Evolutionary conservation across 1,284 basidiomycete species (phyloP).

Genomic region (Boletellus deceptivus): DNA sequence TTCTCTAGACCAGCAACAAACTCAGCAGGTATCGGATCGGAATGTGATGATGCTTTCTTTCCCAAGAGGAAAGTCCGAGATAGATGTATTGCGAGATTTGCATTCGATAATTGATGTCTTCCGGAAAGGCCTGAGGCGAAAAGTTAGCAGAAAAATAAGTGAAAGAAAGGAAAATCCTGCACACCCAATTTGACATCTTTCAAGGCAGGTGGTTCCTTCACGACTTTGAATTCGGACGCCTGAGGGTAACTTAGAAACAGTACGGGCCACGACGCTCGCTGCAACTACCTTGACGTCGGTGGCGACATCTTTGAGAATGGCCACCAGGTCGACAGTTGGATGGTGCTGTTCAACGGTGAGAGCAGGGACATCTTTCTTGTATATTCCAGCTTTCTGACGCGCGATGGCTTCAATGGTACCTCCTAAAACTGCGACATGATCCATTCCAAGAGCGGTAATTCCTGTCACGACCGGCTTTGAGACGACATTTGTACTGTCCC

Average conservation of each 20-base stretch:
- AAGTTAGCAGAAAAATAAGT: constrained; percentile 1
- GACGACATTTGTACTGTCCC: constrained; percentile 97
- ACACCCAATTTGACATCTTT: constrained; percentile 63
- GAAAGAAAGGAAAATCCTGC: constrained; percentile 10
- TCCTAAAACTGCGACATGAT: constrained; percentile 91
- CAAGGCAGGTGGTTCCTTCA: constrained; percentile 48
- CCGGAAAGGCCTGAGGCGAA: constrained; percentile 73
- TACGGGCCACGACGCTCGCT: not conserved
- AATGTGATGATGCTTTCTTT: constrained; percentile 13
- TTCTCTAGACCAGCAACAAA: constrained; percentile 66
- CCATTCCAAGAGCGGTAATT: constrained; percentile 88
- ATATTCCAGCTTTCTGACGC: constrained; percentile 96
- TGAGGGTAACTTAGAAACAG: constrained; percentile 24
- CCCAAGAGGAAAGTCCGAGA: constrained; percentile 62
- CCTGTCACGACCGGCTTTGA: constrained; percentile 89
- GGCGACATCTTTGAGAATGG: constrained; percentile 68
- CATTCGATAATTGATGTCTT: constrained; percentile 89
- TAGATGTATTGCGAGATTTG: constrained; percentile 81
- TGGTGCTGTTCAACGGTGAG: constrained; percentile 77
- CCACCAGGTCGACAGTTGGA: constrained; percentile 70
- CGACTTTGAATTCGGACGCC: constrained; percentile 67
- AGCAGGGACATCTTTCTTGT: constrained; percentile 89
- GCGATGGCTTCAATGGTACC: constrained; percentile 91
- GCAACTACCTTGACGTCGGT: constrained; percentile 55
- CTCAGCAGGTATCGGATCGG: constrained; percentile 45